Evolutionary conservation across 129 eudicot species (phyloP).

Genomic region (Artemisia annua): DNA sequence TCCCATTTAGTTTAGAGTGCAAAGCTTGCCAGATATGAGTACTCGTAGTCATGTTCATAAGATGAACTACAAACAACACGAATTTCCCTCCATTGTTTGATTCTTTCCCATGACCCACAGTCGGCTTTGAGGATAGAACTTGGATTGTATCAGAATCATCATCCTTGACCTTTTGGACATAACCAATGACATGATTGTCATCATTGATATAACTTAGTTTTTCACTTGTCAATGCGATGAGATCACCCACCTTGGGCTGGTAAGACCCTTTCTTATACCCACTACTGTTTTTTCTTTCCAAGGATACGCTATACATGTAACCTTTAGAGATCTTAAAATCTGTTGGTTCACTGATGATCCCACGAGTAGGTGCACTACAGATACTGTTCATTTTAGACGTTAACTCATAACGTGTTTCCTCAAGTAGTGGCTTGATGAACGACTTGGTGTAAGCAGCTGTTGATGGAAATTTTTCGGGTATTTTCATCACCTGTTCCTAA

Average conservation of each 20-base stretch:
- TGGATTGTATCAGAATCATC: constrained; percentile 7
- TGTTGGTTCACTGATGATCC: constrained; percentile 19
- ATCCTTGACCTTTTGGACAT: constrained; percentile 26
- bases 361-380: constrained; percentile 34
- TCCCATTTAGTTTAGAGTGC: constrained; percentile 39
- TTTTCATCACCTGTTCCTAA: constrained; percentile 41
- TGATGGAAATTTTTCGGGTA: constrained; percentile 44
- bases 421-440: constrained; percentile 54
- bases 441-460: constrained; percentile 34
- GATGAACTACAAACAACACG: constrained; percentile 36
- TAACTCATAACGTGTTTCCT: constrained; percentile 56
- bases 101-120: constrained; percentile 12
- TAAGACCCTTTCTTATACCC: constrained; percentile 16
- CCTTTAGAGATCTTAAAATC: constrained; percentile 23
- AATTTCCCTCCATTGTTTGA: not conserved
- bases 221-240: constrained; percentile 52
- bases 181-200: constrained; percentile 44
- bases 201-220: constrained; percentile 45
- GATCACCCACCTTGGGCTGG: constrained; percentile 57
- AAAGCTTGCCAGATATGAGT: constrained; percentile 72
- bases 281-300: constrained; percentile 10
- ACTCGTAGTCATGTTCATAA: constrained; percentile 56
- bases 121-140: constrained; percentile 40
- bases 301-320: constrained; percentile 19
- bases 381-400: constrained; percentile 31